phyloP scores from a whole-genome alignment of 768 basidiomycete species.

The Bullera alba region DNA sequence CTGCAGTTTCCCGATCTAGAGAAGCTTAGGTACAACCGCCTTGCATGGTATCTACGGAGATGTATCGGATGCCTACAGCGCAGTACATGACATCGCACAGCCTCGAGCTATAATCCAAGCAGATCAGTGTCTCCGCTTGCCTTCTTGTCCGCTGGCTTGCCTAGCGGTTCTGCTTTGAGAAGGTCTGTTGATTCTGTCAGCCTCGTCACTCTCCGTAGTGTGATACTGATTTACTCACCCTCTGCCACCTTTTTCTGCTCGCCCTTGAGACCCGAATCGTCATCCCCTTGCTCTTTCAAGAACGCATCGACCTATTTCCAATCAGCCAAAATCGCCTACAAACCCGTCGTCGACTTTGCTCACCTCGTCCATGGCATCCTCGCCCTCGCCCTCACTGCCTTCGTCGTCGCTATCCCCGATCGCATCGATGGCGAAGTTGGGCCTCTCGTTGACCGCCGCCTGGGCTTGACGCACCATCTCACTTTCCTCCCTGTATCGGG shows the following conservation, averaged over 20 bases:
- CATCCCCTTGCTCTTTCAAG: slow-evolving; percentile 72
- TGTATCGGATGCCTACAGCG: no score
- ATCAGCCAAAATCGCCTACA: neutral
- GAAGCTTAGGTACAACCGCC: no score
- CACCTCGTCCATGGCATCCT: slow-evolving; percentile 81
- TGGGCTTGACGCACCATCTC: slow-evolving; percentile 68
- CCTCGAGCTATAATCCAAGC: neutral
- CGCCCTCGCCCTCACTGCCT: slow-evolving; percentile 53
- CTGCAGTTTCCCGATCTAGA: no score
- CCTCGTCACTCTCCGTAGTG: neutral
- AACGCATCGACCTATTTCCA: slow-evolving; percentile 77
- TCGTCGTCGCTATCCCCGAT: slow-evolving; percentile 77
- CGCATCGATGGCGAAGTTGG: slow-evolving; percentile 95
- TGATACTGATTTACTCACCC: slow-evolving; percentile 26
- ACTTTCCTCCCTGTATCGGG: slow-evolving; percentile 41
- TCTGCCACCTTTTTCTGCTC: slow-evolving; percentile 45
- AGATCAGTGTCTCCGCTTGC: neutral
- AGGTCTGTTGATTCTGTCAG: slow-evolving; percentile 12
- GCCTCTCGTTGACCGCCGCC: slow-evolving; percentile 80
- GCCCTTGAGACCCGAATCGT: slow-evolving; percentile 45
- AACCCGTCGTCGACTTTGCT: slow-evolving; percentile 25
- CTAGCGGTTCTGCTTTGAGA: slow-evolving; percentile 31
- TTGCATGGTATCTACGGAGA: no score
- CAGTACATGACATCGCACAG: no score
- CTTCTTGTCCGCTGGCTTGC: slow-evolving; percentile 1